These are phyloP conservation scores for Synchytrium microbalum DNA, from an alignment of 371 early-diverging fungal species.

Conservation along the genomic window DNA sequence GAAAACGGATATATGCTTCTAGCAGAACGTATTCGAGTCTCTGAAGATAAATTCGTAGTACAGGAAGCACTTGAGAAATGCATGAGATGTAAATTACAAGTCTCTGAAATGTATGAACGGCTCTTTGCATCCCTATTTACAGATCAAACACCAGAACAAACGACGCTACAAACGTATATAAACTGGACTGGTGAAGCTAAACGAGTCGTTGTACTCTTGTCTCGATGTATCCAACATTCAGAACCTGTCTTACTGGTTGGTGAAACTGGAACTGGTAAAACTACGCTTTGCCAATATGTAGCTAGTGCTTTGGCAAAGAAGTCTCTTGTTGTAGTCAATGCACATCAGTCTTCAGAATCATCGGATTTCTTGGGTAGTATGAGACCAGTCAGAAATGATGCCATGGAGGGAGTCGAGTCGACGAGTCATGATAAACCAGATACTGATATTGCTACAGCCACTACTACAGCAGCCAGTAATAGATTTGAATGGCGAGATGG, in stretches of 20 bases:
- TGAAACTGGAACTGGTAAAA: constrained; percentile 99
- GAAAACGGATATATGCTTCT: constrained; percentile 93
- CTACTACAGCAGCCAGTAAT: neutral
- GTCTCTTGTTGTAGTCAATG: constrained; percentile 81
- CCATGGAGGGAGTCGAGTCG: constrained; percentile 3
- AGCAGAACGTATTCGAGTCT: constrained; percentile 83
- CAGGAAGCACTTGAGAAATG: constrained; percentile 75
- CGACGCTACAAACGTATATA: constrained; percentile 27
- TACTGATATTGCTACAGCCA: neutral
- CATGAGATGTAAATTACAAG: constrained; percentile 63
- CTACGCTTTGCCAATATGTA: constrained; percentile 94
- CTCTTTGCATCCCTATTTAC: constrained; percentile 48
- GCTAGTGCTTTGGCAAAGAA: constrained; percentile 54
- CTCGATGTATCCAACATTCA: constrained; percentile 67
- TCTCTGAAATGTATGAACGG: constrained; percentile 54
- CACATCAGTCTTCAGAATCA: constrained; percentile 97
- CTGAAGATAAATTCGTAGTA: constrained; percentile 77
- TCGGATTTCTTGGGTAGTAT: constrained; percentile 97
- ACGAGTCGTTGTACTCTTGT: constrained; percentile 81
- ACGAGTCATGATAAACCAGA: constrained; percentile 4
- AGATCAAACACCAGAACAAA: constrained; percentile 16
- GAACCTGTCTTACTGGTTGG: constrained; percentile 98
- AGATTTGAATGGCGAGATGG: constrained; percentile 94
- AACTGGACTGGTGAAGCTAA: constrained; percentile 96
- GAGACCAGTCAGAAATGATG: constrained; percentile 71